Conservation (phyloP, 805 yeast genomes). For the Huiozyma sinensis region DNA sequence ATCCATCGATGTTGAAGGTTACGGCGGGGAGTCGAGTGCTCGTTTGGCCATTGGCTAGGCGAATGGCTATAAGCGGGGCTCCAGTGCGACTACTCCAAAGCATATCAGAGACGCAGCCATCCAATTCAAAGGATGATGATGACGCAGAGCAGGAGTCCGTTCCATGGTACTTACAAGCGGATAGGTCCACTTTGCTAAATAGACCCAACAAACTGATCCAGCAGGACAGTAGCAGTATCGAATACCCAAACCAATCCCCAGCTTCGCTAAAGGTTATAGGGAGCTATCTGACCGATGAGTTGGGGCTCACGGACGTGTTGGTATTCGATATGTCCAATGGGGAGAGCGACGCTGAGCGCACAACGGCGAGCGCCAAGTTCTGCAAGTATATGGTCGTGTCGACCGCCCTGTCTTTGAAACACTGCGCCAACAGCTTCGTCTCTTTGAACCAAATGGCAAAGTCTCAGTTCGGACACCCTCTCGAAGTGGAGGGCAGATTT, state of each 20-base stretch:
- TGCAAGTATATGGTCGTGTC: slow-evolving; percentile 50
- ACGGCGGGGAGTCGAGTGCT: too few species aligned
- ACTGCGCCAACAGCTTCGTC: slow-evolving; percentile 57
- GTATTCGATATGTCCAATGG: slow-evolving; percentile 54
- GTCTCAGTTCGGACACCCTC: slow-evolving; percentile 34
- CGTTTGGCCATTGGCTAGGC: too few species aligned
- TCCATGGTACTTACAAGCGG: slow-evolving; percentile 54
- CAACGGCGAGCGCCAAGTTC: slow-evolving; percentile 14
- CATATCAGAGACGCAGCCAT: too few species aligned
- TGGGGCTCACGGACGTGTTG: slow-evolving; percentile 54
- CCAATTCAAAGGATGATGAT: background rate
- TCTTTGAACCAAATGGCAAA: slow-evolving; percentile 52
- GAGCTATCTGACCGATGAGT: slow-evolving; percentile 40
- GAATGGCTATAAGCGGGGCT: too few species aligned
- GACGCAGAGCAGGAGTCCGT: slow-evolving; percentile 5
- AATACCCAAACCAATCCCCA: slow-evolving; percentile 53
- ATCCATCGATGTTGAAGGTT: too few species aligned
- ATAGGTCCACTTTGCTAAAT: slow-evolving; percentile 10
- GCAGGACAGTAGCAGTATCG: slow-evolving; percentile 32
- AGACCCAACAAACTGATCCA: slow-evolving; percentile 4
- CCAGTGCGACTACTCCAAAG: too few species aligned
- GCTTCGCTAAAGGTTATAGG: slow-evolving; percentile 27
- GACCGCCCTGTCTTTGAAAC: slow-evolving; percentile 70
- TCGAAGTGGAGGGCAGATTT: slow-evolving; percentile 61
- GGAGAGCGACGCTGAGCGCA: background rate